Evolutionary conservation across 2,329 filamentous ascomycete genomes (phyloP).

Genomic region (Boeremia lycopersici): DNA sequence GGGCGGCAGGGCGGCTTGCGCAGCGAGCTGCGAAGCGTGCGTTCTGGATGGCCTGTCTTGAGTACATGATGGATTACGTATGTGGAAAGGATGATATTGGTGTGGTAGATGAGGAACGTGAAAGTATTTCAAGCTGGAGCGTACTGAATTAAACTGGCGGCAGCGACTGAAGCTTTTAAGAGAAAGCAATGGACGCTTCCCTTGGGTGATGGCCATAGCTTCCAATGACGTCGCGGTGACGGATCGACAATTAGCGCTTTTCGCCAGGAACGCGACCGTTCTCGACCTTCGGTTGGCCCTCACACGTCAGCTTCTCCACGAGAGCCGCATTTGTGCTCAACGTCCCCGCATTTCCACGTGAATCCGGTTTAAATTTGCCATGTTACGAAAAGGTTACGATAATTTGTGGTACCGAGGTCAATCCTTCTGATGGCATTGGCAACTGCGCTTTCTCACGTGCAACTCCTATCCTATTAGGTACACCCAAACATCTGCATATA

Average conservation of each 20-base stretch:
- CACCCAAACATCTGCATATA: neutral
- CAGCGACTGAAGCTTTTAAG: slow-evolving; percentile 5
- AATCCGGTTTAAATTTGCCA: slow-evolving; percentile 1
- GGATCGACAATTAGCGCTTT: slow-evolving; percentile 2
- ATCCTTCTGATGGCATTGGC: neutral
- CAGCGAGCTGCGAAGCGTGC: slow-evolving; percentile 38
- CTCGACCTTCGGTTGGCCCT: neutral
- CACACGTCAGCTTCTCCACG: slow-evolving; percentile 13
- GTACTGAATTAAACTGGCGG: slow-evolving; percentile 10
- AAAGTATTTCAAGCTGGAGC: slow-evolving; percentile 4
- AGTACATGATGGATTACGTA: slow-evolving; percentile 32
- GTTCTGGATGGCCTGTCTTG: slow-evolving; percentile 42
- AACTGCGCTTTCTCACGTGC: neutral
- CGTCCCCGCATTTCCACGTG: slow-evolving; percentile 9
- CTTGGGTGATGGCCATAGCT: neutral
- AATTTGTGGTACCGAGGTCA: neutral
- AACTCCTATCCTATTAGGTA: neutral
- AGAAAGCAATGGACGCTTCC: neutral
- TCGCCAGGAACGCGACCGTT: slow-evolving; percentile 1
- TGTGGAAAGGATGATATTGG: slow-evolving; percentile 14
- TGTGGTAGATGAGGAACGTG: neutral
- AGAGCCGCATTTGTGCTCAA: slow-evolving; percentile 4
- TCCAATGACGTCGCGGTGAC: slow-evolving; percentile 10
- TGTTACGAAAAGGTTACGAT: neutral
- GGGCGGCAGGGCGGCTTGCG: slow-evolving; percentile 34